Conservation (phyloP, 106 monocot species). For the Iris macrosiphon region DNA sequence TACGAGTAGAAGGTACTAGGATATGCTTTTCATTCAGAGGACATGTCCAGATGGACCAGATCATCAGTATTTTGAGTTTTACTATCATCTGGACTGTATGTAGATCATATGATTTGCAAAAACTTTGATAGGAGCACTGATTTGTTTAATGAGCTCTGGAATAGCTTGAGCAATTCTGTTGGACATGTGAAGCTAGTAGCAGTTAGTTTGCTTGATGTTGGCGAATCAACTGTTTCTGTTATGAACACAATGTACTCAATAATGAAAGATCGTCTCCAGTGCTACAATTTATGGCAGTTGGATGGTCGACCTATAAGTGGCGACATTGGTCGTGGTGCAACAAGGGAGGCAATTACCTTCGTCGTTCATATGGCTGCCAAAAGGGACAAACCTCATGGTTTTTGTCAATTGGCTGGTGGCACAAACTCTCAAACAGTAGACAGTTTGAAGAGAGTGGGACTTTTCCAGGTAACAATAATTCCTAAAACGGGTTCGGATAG, state of each 20-base stretch:
- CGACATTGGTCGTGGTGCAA: conserved; percentile 87
- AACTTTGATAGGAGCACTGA: conserved; percentile 49
- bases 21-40: not conserved
- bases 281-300: conserved; percentile 94
- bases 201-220: conserved; percentile 80
- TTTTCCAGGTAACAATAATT: conserved; percentile 42
- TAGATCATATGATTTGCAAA: conserved; percentile 4
- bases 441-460: conserved; percentile 56
- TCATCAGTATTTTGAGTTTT: no score
- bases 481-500: no score
- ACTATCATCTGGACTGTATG: not conserved
- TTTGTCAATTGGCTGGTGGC: conserved; percentile 95
- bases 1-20: conserved; percentile 70
- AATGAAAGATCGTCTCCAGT: conserved; percentile 47
- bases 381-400: conserved; percentile 56
- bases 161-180: conserved; percentile 60
- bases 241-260: conserved; percentile 63
- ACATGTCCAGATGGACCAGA: no score
- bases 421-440: conserved; percentile 79
- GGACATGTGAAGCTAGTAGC: conserved; percentile 76
- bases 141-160: conserved; percentile 76
- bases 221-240: conserved; percentile 42
- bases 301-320: conserved; percentile 99
- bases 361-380: conserved; percentile 42
- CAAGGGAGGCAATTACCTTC: conserved; percentile 62